Percentiles rank a stretch among this genome's conserved stretches.
Evolutionary conservation across 345 rosid genomes (phyloP).

Genomic region (Euclidium syriacum): DNA sequence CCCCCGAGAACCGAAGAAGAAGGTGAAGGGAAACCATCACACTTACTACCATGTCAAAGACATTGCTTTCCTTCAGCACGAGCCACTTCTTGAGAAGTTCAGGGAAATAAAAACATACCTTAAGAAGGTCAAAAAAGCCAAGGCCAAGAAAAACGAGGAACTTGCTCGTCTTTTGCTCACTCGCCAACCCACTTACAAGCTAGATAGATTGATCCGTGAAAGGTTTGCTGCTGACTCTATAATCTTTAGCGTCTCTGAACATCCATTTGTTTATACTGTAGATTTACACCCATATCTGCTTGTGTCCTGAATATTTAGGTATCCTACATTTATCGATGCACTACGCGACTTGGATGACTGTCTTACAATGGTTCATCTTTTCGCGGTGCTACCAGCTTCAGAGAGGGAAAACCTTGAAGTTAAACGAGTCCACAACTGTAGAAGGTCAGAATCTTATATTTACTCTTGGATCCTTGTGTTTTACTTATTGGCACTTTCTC

Average conservation of each 20-base stretch:
- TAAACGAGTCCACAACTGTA: conserved; percentile 70
- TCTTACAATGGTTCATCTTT: conserved; percentile 88
- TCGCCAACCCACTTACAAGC: conserved; percentile 68
- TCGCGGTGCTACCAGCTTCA: conserved; percentile 81
- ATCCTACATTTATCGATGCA: conserved; percentile 80
- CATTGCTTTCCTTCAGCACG: conserved; percentile 72
- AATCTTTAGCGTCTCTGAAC: background rate
- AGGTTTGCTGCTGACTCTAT: conserved; percentile 42
- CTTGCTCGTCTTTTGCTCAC: conserved; percentile 53
- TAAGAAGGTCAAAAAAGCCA: conserved; percentile 75
- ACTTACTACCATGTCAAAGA: conserved; percentile 96
- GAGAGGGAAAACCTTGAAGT: conserved; percentile 76
- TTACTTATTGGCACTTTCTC: background rate
- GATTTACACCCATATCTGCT: background rate
- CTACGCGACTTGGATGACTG: conserved; percentile 96
- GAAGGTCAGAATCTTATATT: conserved; percentile 46
- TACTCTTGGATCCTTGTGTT: background rate
- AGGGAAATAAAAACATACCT: conserved; percentile 67
- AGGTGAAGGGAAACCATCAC: conserved; percentile 87
- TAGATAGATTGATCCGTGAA: conserved; percentile 66
- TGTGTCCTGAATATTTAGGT: conserved; percentile 42
- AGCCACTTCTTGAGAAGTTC: conserved; percentile 81
- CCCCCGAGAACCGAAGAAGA: conserved; percentile 93
- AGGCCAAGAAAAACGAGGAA: conserved; percentile 75
- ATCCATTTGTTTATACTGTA: background rate